Evolutionary conservation across 768 basidiomycete species (phyloP).

Genomic region (Russula lepida): DNA sequence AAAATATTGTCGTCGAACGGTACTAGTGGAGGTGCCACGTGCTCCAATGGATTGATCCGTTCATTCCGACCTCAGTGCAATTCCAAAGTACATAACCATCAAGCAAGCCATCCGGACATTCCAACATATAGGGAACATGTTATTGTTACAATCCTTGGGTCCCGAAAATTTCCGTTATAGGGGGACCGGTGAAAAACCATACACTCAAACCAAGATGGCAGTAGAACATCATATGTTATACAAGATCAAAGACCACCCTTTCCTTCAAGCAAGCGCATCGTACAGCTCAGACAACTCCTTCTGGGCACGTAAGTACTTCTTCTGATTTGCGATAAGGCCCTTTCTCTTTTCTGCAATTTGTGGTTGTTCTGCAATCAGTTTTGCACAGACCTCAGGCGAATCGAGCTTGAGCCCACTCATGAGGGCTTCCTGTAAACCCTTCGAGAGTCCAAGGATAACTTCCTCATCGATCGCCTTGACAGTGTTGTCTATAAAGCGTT

Average conservation of each 20-base stretch:
- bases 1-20: too few relatives aligned
- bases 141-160: not conserved
- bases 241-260: not conserved
- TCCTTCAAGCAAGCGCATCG: conserved; percentile 5
- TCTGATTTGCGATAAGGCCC: conserved; percentile 42
- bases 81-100: too few relatives aligned
- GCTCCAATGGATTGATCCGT: too few relatives aligned
- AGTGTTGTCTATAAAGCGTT: conserved; percentile 32
- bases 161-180: not conserved
- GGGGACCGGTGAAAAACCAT: not conserved
- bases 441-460: conserved; percentile 44
- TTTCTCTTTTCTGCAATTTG: conserved; percentile 37
- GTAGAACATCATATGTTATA: not conserved
- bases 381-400: conserved; percentile 38
- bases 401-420: conserved; percentile 45
- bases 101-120: not conserved
- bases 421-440: conserved; percentile 39
- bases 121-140: not conserved
- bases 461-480: conserved; percentile 39
- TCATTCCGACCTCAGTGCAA: too few relatives aligned
- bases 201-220: not conserved
- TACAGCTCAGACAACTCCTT: conserved; percentile 28
- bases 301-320: conserved; percentile 41
- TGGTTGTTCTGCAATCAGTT: conserved; percentile 44
- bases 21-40: too few relatives aligned